Evolutionary conservation across 495 filamentous ascomycete genomes (phyloP).

Genomic region (Geopyxis carbonaria): DNA sequence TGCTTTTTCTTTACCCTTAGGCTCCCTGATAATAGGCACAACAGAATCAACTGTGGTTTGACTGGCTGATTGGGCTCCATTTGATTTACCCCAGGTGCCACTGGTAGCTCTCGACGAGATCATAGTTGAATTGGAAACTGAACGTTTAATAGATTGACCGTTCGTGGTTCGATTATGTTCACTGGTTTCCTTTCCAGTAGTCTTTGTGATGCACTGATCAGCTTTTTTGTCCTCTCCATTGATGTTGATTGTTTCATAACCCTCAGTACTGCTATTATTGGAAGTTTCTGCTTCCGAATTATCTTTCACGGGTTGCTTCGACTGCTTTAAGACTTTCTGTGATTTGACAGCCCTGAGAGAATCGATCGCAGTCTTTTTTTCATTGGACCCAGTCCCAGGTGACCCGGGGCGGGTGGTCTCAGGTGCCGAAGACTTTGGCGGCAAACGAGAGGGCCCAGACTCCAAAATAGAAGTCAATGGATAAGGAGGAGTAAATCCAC

Average conservation of each 20-base stretch:
- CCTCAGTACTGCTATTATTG: background rate
- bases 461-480: conserved; percentile 10
- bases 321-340: background rate
- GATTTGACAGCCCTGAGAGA: conserved; percentile 3
- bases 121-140: conserved; percentile 1
- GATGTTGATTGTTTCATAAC: background rate
- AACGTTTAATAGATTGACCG: background rate
- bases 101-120: background rate
- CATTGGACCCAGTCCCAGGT: conserved; percentile 1
- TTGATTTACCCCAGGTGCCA: background rate
- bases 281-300: background rate
- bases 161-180: background rate
- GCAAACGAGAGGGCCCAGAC: background rate
- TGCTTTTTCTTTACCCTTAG: conserved; percentile 11
- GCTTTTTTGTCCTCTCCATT: conserved; percentile 1
- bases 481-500: conserved; percentile 13
- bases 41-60: background rate
- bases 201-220: background rate
- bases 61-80: background rate
- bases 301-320: conserved; percentile 1
- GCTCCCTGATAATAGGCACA: background rate
- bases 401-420: conserved; percentile 4
- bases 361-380: conserved; percentile 1
- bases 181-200: background rate
- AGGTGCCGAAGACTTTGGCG: conserved; percentile 1